Conservation (phyloP, 768 basidiomycete species). For the Cantharellus anzutake region DNA sequence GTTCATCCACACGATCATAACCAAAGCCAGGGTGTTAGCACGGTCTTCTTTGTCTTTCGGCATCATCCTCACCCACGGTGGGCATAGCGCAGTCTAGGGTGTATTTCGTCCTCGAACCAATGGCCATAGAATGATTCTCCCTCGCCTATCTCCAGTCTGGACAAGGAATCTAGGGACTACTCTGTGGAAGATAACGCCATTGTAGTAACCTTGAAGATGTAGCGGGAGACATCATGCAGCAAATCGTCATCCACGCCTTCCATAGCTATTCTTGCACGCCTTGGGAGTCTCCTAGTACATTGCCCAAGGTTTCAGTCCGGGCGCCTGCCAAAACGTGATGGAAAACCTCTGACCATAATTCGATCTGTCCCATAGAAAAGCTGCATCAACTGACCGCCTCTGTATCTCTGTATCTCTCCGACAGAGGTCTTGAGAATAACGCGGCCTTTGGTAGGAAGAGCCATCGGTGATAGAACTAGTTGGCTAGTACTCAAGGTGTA, state of each 20-base stretch:
- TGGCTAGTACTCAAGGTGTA: too few relatives aligned
- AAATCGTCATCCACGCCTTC: background rate
- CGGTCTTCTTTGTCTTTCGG: slow-evolving; percentile 72
- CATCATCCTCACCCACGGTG: slow-evolving; percentile 95
- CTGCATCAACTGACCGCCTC: background rate
- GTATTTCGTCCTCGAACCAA: too few relatives aligned
- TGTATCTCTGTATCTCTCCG: slow-evolving; percentile 37
- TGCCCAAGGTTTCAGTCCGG: background rate
- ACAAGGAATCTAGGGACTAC: too few relatives aligned
- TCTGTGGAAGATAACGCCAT: slow-evolving; percentile 88
- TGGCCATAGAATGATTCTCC: too few relatives aligned
- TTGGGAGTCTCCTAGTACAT: slow-evolving; percentile 71
- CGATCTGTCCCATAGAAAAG: slow-evolving; percentile 29
- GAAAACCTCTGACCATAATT: slow-evolving; percentile 76
- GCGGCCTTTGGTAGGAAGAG: slow-evolving; percentile 68
- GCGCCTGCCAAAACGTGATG: background rate
- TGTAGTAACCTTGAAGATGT: slow-evolving; percentile 74
- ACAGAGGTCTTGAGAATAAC: slow-evolving; percentile 78
- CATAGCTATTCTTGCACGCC: slow-evolving; percentile 54
- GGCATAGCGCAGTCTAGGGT: slow-evolving; percentile 68
- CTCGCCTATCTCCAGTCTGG: too few relatives aligned
- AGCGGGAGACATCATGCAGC: too few relatives aligned
- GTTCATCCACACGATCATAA: slow-evolving; percentile 88
- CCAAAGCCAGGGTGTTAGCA: slow-evolving; percentile 89
- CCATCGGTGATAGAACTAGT: slow-evolving; percentile 41